These are phyloP conservation scores for Ceratocystis albifundus DNA, from an alignment of 2,329 filamentous ascomycete genomes.

Conservation along the genomic window DNA sequence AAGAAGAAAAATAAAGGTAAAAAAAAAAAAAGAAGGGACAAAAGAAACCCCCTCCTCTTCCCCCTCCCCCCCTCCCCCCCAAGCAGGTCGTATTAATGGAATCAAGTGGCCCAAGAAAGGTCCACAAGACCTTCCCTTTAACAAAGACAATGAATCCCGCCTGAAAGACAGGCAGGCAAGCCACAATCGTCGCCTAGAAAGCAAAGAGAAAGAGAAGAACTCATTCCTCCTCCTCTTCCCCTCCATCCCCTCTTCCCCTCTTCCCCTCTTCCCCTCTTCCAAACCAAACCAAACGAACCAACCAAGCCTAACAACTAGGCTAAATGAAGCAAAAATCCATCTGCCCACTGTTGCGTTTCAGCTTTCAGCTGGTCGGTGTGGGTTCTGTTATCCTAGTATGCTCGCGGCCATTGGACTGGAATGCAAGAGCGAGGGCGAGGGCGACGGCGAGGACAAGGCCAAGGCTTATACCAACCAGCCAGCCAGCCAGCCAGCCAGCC, in stretches of 20 bases:
- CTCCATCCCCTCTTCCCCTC: neutral
- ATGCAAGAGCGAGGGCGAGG: neutral
- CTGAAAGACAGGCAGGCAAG: neutral
- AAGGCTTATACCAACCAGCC: neutral
- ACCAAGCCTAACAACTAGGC: neutral
- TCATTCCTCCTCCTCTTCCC: neutral
- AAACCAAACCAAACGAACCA: neutral
- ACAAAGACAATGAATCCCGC: neutral
- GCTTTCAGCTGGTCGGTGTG: conserved; percentile 14
- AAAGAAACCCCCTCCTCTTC: no score
- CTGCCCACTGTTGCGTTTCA: conserved; percentile 14
- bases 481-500: neutral
- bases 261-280: neutral
- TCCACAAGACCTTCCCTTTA: no score
- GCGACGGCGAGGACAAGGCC: neutral
- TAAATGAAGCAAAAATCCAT: neutral
- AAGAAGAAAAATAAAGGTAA: neutral
- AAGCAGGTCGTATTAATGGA: neutral
- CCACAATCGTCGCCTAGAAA: neutral
- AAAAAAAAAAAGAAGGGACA: neutral
- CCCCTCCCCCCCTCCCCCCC: neutral
- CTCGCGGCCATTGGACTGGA: neutral
- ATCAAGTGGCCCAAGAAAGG: no score
- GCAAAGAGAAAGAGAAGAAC: neutral
- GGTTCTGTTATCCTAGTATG: neutral